phyloP scores from a whole-genome alignment of 768 basidiomycete species.

The Hericium erinaceus region DNA sequence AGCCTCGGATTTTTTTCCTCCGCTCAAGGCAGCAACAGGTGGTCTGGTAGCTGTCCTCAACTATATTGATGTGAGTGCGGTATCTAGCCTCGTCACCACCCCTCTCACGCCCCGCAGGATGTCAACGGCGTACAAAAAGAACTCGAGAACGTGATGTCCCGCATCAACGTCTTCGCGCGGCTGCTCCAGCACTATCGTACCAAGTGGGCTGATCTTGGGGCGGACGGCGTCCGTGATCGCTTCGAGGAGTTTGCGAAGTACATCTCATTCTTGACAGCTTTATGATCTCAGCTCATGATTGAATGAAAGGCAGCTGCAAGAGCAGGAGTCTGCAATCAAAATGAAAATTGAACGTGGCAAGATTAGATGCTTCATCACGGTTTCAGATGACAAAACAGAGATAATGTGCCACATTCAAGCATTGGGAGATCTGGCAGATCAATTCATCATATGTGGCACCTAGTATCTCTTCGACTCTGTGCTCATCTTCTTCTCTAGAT shows the following conservation, averaged over 20 bases:
- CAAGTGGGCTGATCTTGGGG: background rate
- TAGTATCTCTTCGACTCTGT: no score
- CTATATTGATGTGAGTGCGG: background rate
- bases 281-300: no score
- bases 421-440: no score
- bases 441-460: no score
- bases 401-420: no score
- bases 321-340: no score
- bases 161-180: background rate
- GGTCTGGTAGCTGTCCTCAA: background rate
- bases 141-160: background rate
- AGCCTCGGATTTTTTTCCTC: background rate
- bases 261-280: no score
- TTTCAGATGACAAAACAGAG: no score
- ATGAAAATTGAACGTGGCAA: no score
- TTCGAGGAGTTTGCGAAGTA: background rate
- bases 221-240: background rate
- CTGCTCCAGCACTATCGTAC: background rate
- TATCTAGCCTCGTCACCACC: background rate
- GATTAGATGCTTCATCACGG: no score
- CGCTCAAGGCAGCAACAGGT: background rate
- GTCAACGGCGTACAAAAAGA: background rate
- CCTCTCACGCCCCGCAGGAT: background rate
- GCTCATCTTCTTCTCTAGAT: no score
- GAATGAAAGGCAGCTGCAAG: no score